Evolutionary conservation across 306 rosid species (phyloP).

Genomic region (Abrus pulchellus): DNA sequence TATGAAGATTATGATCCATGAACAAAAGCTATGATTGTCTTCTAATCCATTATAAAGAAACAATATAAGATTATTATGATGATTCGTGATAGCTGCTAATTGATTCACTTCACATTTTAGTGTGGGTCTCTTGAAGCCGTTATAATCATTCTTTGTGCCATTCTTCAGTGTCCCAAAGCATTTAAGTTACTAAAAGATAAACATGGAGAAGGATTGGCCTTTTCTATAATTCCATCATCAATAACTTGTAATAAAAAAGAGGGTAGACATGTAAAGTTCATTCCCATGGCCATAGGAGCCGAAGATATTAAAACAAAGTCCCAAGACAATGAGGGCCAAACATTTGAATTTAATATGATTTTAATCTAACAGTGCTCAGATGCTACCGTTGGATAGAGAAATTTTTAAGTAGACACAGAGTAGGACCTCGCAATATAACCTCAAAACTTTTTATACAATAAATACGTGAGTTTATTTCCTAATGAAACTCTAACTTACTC

Average conservation of each 20-base stretch:
- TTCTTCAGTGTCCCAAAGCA: not conserved
- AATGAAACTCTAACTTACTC: no score
- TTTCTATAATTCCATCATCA: conserved; percentile 2
- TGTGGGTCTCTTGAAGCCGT: conserved; percentile 43
- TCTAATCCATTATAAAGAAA: conserved; percentile 21
- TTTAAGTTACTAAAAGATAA: not conserved
- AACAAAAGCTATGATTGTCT: not conserved
- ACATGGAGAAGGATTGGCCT: not conserved
- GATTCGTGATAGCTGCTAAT: not conserved
- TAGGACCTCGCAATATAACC: no score
- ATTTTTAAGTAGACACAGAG: no score
- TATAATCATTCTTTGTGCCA: conserved; percentile 12
- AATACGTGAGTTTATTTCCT: no score
- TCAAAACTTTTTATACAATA: no score
- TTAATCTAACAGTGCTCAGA: not conserved
- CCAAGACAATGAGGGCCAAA: conserved; percentile 12
- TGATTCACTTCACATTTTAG: not conserved
- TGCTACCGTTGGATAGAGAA: no score
- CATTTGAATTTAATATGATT: not conserved
- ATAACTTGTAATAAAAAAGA: not conserved
- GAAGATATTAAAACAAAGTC: conserved; percentile 10
- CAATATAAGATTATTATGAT: not conserved
- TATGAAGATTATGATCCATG: not conserved
- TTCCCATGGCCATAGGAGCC: conserved; percentile 7
- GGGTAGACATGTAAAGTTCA: not conserved